Evolutionary conservation across 805 yeast genomes (phyloP).

Genomic region (Kodamaea kaohsiungensis): DNA sequence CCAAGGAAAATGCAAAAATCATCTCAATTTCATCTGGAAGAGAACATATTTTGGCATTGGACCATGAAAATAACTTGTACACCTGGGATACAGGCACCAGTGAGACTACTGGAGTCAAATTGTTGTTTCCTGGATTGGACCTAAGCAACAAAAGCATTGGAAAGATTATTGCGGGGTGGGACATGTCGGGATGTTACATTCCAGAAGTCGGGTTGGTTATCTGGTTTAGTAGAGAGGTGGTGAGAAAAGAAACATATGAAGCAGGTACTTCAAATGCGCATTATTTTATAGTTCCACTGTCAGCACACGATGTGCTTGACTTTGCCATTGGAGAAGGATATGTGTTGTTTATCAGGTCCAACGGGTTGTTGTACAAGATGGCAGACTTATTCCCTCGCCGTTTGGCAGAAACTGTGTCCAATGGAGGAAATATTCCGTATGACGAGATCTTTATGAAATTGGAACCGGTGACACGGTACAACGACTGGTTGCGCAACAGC

Average conservation of each 20-base stretch:
- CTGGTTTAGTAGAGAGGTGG: conserved; percentile 47
- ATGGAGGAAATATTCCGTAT: not conserved
- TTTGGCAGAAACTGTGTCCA: conserved; percentile 2
- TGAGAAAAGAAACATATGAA: conserved; percentile 21
- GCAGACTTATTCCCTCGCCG: conserved; percentile 11
- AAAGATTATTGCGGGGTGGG: conserved; percentile 70
- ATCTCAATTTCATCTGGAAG: conserved; percentile 62
- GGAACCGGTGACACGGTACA: conserved; percentile 27
- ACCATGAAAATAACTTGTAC: conserved; percentile 49
- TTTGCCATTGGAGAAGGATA: conserved; percentile 55
- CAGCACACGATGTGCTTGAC: conserved; percentile 48
- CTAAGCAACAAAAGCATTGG: conserved; percentile 27
- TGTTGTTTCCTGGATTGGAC: conserved; percentile 38
- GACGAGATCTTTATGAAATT: conserved; percentile 13
- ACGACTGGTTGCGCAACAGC: conserved; percentile 29
- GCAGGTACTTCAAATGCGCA: conserved; percentile 30
- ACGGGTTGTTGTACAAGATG: conserved; percentile 42
- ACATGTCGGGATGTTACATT: conserved; percentile 51
- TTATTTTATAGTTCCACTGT: conserved; percentile 42
- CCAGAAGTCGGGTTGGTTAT: conserved; percentile 54
- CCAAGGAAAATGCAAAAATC: conserved; percentile 30
- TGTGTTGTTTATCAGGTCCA: conserved; percentile 49
- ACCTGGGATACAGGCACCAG: conserved; percentile 58
- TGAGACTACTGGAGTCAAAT: conserved; percentile 40
- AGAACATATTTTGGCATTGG: conserved; percentile 62